Evolutionary conservation across 805 yeast species (phyloP), one percentile per base, ranked within the genome.

Genomic region (Metschnikowia dekortorum): DNA sequence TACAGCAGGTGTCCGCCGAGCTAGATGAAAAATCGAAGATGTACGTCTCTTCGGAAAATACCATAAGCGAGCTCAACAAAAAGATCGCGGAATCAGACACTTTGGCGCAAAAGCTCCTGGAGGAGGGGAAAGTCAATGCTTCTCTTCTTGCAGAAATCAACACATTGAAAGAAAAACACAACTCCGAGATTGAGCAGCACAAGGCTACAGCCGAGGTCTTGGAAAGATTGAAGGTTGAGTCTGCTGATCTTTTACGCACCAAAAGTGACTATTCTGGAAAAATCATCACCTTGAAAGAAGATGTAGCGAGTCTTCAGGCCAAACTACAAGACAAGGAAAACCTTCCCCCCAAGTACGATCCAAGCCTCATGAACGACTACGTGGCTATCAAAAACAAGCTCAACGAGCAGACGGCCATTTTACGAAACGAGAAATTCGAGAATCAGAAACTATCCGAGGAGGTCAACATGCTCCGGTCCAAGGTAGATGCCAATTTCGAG

Each of bases 391-490:
- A 76, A 47, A 63, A 80, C 8, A 78, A 79, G 51, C 62, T 83
- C 22, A 78, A 80, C 52, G 86, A 82, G 50, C 73, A 71, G 18
- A 66, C 74, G 51, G 82, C 81, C 8, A 60, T 69, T 3, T 57
- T 82, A 47, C 69, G 80, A 40, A 76, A 71, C 35, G 83, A 80
- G 57, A 67, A 63, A 50, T 70, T 73, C 34, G 78, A 73, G 53
- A 72, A 71, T 47, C 71, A 58, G 63, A 77, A 66, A 51, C 62
- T 84, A 40, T 68, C 73, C 26, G 82, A 85, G 41, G 89, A 85
- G 52, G 60, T 84, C 46, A 74, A 76, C 32, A 68, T 85, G 57
- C 65, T 87, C 11, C 85, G 84, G 55, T 78, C 84, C 1, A 46
- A 52, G 56, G 59, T 53, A 54, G 50, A 51, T 16, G 59, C 48